Evolutionary conservation across 495 filamentous ascomycete genomes (phyloP), one percentile per base, ranked within the genome.

Genomic region (Bathelium albidoporum): DNA sequence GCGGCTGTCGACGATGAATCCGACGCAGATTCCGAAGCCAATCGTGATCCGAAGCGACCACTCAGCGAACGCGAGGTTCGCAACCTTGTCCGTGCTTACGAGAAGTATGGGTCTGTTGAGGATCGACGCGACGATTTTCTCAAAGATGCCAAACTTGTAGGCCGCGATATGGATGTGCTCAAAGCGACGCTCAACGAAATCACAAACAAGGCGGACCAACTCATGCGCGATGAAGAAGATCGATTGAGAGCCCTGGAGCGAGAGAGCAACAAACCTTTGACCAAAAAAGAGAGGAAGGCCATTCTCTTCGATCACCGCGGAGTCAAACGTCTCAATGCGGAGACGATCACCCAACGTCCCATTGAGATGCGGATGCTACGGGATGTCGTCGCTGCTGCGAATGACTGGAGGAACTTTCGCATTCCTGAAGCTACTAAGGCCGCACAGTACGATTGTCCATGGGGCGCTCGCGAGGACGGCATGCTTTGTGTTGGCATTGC

Each of bases 261-360:
- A 58, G 81, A 85, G 60, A 78, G 83, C 0, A 87, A 87, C 69
- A 89, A 90, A 70, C 81, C 85, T 9, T 66, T 88, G 2, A 95
- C 92, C 0, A 97, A 97, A 77, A 98, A 97, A 71, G 93, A 97
- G 71, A 90, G 89, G 73, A 97, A 97, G 70, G 93, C 95, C 0
- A 90, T 97, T 20, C 78, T 97, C 45, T 96, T 99, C 66, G 90
- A 96, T 68, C 94, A 89, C 72, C 85, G 88, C 34, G 91, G 90
- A 39, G 89, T 96, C 26, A 92, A 94, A 70, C 89, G 93, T 58
- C 81, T 96, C 66, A 99, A 99, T 72, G 95, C 94, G 1, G 90
- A 93, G 73, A 97, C 92, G 0, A 88, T 96, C 62, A 80, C 95
- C 1, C 90, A 97, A 62, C 87, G 94, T 5, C 91, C 93, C 0